A percentile compares a stretch with the other conserved stretches of the same genome.
Conservation (phyloP, 2,329 filamentous ascomycete species). For the Aspergillus aculeatus region DNA sequence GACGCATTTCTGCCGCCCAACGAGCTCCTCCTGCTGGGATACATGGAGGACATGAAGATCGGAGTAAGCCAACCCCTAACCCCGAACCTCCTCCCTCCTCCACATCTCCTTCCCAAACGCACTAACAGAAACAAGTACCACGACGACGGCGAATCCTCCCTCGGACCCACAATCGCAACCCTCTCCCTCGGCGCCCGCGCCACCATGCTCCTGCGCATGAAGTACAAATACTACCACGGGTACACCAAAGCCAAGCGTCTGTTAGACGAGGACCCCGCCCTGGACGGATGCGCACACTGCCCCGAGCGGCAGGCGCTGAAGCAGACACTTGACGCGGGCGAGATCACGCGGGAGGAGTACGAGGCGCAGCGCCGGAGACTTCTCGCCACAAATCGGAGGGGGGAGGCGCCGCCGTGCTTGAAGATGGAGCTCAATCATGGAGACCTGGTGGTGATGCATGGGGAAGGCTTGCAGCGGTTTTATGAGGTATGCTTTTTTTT, state of each 20-base stretch:
- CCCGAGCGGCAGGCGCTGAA: constrained; percentile 26
- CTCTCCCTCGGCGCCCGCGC: constrained; percentile 54
- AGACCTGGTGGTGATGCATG: constrained; percentile 60
- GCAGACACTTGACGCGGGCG: constrained; percentile 13
- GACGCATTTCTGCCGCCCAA: constrained; percentile 48
- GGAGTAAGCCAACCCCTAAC: constrained; percentile 33
- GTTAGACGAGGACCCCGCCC: constrained; percentile 30
- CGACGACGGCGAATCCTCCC: constrained; percentile 57
- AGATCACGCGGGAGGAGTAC: constrained; percentile 25
- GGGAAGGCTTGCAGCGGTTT: constrained; percentile 53
- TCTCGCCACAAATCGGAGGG: constrained; percentile 24
- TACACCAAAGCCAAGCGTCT: constrained; percentile 18
- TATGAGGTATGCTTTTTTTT: constrained; percentile 40
- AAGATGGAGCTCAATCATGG: constrained; percentile 54
- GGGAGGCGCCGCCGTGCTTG: constrained; percentile 36
- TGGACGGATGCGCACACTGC: constrained; percentile 31
- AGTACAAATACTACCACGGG: constrained; percentile 48
- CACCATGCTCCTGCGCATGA: constrained; percentile 56
- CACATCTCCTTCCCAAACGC: too few species aligned
- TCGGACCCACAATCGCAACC: constrained; percentile 57
- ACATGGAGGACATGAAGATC: constrained; percentile 57
- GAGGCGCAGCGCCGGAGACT: constrained; percentile 21
- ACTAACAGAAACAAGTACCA: constrained; percentile 46
- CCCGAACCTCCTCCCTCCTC: neutral
- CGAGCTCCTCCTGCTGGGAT: constrained; percentile 56